Base-by-base conservation (phyloP, 768 basidiomycete genomes). In the Phlebiopsis flavidoalba region DNA sequence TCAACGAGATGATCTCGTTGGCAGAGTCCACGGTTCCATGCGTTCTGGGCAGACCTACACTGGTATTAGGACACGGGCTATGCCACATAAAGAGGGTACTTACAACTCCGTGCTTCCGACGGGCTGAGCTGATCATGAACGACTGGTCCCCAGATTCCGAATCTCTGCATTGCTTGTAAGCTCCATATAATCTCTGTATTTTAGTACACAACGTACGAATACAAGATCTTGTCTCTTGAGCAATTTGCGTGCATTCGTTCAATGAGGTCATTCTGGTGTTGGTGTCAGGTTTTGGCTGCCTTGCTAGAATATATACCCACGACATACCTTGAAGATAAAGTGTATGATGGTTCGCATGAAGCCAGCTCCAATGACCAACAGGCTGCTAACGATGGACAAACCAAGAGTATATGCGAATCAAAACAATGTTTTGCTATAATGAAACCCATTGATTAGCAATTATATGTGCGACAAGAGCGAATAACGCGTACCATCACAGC, bases 21-120 rank as follows among this genome's bases (percentile, higher is more conserved):
- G 85, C 87, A 0, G 89, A 89, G 61, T 83, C 83, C n/a, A 43
- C 77, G 84, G 63, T 73, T 76, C 83, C 86, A 94, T 8, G 76
- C 75, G 24, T 68, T 63, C 8, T 74, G 73, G n/a, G 70, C 93
- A 95, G 76, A 82, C 91, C n/a, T 93, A 67, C 1, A 8, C 33
- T 35, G 54, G 15, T 19, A 10, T 62, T 58, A 49, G 31, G 17
- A 19, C 37, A 19, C n/a, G 55, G 17, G 40, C 17, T 17, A 43
- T 12, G 11, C 12, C 40, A 17, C 40, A 43, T 43, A 43, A 8
- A 31, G 26, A 6, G 26, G n/a, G 60, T 24, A 66, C 83, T 67
- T 56, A 88, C 87, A 86, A 12, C 46, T 50, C 4, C 36, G 35
- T 0, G 87, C 85, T 15, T 85, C 78, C 0, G 12, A n/a, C 3